Base-by-base conservation (phyloP, 441 rosid genomes). In the Adansonia gregorii region DNA sequence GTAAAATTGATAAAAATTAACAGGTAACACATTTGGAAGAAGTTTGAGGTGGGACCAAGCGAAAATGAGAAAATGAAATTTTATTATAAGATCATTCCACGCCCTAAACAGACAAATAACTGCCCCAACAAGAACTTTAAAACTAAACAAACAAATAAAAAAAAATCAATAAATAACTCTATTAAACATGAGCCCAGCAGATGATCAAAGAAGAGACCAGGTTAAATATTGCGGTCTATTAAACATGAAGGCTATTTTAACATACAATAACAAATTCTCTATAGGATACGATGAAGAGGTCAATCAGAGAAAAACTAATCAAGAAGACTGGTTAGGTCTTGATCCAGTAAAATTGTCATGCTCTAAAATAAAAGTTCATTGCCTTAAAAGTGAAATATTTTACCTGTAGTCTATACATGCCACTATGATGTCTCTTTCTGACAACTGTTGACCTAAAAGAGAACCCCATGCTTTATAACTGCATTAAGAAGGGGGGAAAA, bases 381-480 rank as follows among this genome's bases (percentile, higher is more conserved):
- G 82, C 43, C 74, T 74, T 46, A 12, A 72, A 72, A 31, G 68
- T 75, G 56, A 75, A 67, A 46, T 9, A 54, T 54, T 6, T 79
- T 76, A 92, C 98, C 98, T 88, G 94, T 94, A 94, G 82, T 92
- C 98, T 78, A 92, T 89, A 88, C 98, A 94, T 59, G 98, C 98
- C 46, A 94, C 98, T 31, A 93, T 89, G 46, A 93, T 89, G 82
- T 87, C 98, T 85, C 97, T 90, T 78, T 94, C 98, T 35, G 98
- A 89, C 80, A 94, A 81, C 64, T 94, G 97, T 67, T 89, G 91
- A 74, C 98, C 98, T 73, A 94, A 81, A 74, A 94, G 98, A 77
- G 95, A 88, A 76, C 98, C 98, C 98, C 98, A 92, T 55, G 95
- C 97, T 82, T 91, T 95, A 73, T 91, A 91, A 67, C 95, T 93